These are phyloP conservation scores for Monosporozyma unispora DNA, from an alignment of 805 yeast species.

Conservation along the genomic window DNA sequence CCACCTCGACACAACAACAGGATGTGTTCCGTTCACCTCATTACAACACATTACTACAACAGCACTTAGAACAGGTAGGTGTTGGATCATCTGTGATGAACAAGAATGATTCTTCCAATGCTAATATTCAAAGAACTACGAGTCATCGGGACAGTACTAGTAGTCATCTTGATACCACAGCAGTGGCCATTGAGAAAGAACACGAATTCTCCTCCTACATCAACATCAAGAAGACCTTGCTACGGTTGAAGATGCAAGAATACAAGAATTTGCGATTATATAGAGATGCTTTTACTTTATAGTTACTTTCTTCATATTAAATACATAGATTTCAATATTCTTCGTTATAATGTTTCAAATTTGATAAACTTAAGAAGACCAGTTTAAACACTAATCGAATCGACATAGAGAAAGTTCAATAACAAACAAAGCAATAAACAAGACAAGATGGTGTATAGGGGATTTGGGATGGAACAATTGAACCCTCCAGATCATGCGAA, in stretches of 20 bases:
- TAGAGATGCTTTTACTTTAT: constrained; percentile 23
- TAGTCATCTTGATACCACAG: constrained; percentile 1
- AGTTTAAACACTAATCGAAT: too few species aligned
- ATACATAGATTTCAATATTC: background rate
- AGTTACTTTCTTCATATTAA: background rate
- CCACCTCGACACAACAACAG: background rate
- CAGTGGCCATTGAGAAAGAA: constrained; percentile 9
- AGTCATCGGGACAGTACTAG: background rate
- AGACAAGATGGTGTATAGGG: constrained; percentile 31
- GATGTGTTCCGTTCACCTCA: background rate
- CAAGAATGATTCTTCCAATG: background rate
- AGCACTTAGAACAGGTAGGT: background rate
- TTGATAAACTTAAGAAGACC: too few species aligned
- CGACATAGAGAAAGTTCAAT: too few species aligned
- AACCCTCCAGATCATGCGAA: constrained; percentile 32
- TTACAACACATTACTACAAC: background rate
- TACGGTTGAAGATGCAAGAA: constrained; percentile 16
- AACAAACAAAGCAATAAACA: background rate
- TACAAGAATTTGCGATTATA: constrained; percentile 20
- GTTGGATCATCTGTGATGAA: background rate
- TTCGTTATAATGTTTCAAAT: background rate
- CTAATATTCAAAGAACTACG: background rate
- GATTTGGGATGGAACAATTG: constrained; percentile 35
- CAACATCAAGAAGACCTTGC: constrained; percentile 12
- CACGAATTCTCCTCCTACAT: constrained; percentile 13